Evolutionary conservation across 305 asterid genomes (phyloP), one percentile per base, ranked within the genome.

Genomic region (Striga hermonthica): DNA sequence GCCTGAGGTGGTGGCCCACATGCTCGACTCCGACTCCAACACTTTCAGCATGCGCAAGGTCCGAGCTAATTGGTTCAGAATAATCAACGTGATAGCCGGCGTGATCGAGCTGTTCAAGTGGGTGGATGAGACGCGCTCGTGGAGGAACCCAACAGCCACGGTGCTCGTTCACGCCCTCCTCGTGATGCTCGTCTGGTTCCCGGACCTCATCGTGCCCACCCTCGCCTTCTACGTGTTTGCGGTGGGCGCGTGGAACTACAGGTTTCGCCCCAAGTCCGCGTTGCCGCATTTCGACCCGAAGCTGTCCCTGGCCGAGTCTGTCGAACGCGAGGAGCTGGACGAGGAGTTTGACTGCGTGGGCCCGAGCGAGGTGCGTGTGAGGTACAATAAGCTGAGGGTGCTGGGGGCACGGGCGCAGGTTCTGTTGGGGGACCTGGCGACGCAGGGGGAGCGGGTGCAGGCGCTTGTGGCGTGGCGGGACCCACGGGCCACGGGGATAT

Each of bases 401-500:
- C 62, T 91, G 8, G 98, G 96, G 11, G 94, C 85, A 4, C 95
- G 95, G 0, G 87, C 83, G 10, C 98, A 88, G 55, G 77, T 85
- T 1, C 60, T 88, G 15, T 58, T 91, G 73, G 98, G 98, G 0
- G 94, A 86, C 28, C n/a, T 91, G 0, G 98, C 98, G 15, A 83
- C 91, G 9, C 98, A 91, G 56, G 95, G 95, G 1, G 98, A 91
- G 58, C 77, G 98, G 0, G 68, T 80, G 65, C 96, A 88, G 31
- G 95, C 98, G 11, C 69, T 91, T 66, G 93, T 91, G 76, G 79
- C 83, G 16, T 91, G 96, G 96, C 68, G 83, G 9, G 98, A 91
- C 73, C 96, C 98, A 0, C 93, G 95, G 9, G 98, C 98, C 37
- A 91, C 98, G 12, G 95, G 91, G 74, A 88, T 91, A 4, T 88